Conservation (phyloP, 139 green algal genomes). For the Coelastrella sp. region DNA sequence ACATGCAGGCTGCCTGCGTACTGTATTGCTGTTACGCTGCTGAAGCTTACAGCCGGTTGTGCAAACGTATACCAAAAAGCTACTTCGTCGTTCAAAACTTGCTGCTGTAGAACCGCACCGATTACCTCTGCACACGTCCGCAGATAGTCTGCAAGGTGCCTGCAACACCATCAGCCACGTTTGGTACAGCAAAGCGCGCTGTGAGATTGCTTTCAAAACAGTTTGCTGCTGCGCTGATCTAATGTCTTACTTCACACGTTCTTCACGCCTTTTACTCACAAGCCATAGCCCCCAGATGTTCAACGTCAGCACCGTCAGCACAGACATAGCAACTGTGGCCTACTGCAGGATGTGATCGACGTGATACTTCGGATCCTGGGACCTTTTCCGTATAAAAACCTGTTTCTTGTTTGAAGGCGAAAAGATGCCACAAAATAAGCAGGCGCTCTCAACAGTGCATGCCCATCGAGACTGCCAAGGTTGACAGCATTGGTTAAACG, state of each 20-base stretch:
- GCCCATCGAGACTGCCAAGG: too few species aligned
- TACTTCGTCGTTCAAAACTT: too few species aligned
- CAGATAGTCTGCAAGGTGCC: conserved; percentile 46
- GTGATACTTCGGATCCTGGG: too few species aligned
- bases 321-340: not conserved
- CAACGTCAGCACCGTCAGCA: conserved; percentile 53
- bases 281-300: conserved; percentile 71
- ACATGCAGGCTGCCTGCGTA: not conserved
- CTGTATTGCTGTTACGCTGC: not conserved
- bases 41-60: too few species aligned
- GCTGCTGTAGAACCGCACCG: too few species aligned
- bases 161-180: not conserved
- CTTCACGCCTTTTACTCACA: conserved; percentile 53
- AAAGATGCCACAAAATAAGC: too few species aligned
- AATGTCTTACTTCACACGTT: conserved; percentile 50
- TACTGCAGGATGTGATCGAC: too few species aligned
- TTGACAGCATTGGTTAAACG: too few species aligned
- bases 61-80: too few species aligned
- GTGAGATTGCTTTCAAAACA: not conserved
- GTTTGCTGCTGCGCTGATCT: not conserved
- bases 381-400: too few species aligned
- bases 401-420: too few species aligned
- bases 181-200: not conserved
- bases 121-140: conserved; percentile 36
- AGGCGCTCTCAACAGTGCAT: too few species aligned